A percentile compares a stretch with the other conserved stretches of the same genome.
Conservation (phyloP, 2,329 filamentous ascomycete species). For the Venturia asperata region DNA sequence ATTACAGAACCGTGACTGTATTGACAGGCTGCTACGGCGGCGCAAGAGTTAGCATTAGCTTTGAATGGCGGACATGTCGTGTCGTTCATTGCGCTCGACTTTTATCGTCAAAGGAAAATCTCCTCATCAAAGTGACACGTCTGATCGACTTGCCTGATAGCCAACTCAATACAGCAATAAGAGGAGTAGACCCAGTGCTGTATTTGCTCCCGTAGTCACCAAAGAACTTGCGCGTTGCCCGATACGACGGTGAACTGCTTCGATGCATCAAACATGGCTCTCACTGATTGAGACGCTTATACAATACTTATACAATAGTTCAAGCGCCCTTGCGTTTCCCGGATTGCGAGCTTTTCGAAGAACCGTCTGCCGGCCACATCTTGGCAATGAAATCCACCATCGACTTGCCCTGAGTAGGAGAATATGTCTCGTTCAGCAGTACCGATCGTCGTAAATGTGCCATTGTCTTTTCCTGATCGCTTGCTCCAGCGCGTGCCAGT, state of each 20-base stretch:
- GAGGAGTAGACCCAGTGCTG: background rate
- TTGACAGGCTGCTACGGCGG: too few species aligned
- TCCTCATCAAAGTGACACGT: background rate
- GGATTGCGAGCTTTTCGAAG: background rate
- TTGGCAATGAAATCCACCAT: constrained; percentile 15
- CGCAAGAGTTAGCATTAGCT: too few species aligned
- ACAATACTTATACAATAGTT: constrained; percentile 7
- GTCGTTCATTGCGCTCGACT: too few species aligned
- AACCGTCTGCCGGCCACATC: constrained; percentile 10
- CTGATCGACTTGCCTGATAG: background rate
- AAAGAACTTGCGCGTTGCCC: background rate
- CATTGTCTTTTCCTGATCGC: constrained; percentile 1
- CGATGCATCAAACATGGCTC: background rate
- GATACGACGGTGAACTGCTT: background rate
- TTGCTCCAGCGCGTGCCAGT: background rate
- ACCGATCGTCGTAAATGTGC: constrained; percentile 11
- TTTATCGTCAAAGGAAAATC: background rate
- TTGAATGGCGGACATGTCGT: too few species aligned
- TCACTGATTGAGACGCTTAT: background rate
- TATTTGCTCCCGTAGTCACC: background rate
- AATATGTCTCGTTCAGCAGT: constrained; percentile 10
- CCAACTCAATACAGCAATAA: background rate
- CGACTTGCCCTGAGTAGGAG: constrained; percentile 10
- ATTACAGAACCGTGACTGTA: too few species aligned
- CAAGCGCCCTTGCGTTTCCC: background rate